Base-by-base conservation (phyloP, 2,329 filamentous ascomycete genomes). In the Blumeria graminis region DNA sequence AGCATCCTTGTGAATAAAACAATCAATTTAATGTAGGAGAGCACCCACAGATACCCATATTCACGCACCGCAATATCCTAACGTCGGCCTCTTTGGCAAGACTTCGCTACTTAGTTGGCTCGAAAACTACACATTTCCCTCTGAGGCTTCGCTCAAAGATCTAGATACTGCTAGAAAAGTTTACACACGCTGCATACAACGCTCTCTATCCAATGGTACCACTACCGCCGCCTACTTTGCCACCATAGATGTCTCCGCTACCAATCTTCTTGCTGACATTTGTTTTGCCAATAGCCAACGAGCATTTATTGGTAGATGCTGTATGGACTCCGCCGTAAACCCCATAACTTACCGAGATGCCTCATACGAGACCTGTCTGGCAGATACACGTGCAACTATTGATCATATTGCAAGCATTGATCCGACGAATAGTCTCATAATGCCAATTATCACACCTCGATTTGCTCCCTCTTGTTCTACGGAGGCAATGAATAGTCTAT, bases 211-310 rank as follows among this genome's bases (percentile, higher is more conserved):
- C 22, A 81, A 95, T 66, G 92, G 92, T 60, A 98, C 92, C 9
- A 98, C 92, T 0, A 92, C 86, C 10, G 88, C 88, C 6, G 79
- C 86, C n/a, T 96, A 96, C 74, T 96, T 85, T 68, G 90, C 90
- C 58, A 96, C 92, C 32, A 80, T 87, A 60, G 82, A 94, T 67
- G 84, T 94, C 1, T 74, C 78, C 0, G 80, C 88, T 1, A 98
- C 92, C n/a, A 95, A 94, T 66, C 76, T 94, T 7, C 81, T 98
- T 6, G 85, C 89, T 0, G 80, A 86, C 60, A 77, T 95, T 16
- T 95, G 90, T 65, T 74, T 86, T n/a, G 66, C 71, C 0, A 71
- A 78, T 32, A 92, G 92, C 48, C 92, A 98, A 70, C 76, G 92
- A 56, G 92, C 92, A 6, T 85, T 96, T 61, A 78, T 98, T 43